Percentiles rank a stretch among this genome's conserved stretches.
Evolutionary conservation across 2,329 filamentous ascomycete species (phyloP).

Genomic region (Boeremia exigua): DNA sequence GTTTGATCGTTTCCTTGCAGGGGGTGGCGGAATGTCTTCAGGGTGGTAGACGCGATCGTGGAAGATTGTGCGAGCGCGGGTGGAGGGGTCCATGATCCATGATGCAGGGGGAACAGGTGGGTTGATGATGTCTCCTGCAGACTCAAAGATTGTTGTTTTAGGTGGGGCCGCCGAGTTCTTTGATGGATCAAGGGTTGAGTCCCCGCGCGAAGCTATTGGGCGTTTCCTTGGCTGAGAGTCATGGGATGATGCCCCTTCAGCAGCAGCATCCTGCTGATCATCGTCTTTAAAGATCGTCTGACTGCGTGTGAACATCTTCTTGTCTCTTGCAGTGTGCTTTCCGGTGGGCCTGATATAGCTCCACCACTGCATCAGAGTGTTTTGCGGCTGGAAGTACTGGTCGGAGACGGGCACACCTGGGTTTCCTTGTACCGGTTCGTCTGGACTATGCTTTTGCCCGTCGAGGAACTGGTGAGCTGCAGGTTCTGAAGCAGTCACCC

Average conservation of each 20-base stretch:
- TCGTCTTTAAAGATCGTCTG: conserved; percentile 39
- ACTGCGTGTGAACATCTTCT: conserved; percentile 55
- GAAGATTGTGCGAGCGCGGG: conserved; percentile 87
- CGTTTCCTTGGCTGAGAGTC: conserved; percentile 41
- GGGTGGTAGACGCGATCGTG: conserved; percentile 96
- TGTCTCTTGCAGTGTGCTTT: conserved; percentile 74
- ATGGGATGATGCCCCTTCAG: conserved; percentile 23
- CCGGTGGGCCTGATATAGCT: conserved; percentile 73
- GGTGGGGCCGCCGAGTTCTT: conserved; percentile 72
- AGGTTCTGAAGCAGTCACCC: conserved; percentile 48
- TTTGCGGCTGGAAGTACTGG: conserved; percentile 42
- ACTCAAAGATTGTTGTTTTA: conserved; percentile 91
- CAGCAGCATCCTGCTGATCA: conserved; percentile 24
- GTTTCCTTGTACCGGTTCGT: conserved; percentile 12
- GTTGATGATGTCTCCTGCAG: conserved; percentile 88
- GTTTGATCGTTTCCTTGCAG: conserved; percentile 52
- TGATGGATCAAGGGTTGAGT: conserved; percentile 57
- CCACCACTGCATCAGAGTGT: conserved; percentile 63
- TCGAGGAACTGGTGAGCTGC: conserved; percentile 42
- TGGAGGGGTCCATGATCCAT: conserved; percentile 83
- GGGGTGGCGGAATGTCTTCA: conserved; percentile 85
- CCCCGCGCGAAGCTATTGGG: conserved; percentile 56
- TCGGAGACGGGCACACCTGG: conserved; percentile 22
- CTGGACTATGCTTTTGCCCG: conserved; percentile 32
- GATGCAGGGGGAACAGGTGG: conserved; percentile 82